These are phyloP conservation scores for Populus davidiana DNA, from an alignment of 345 rosid genomes.

Conservation along the genomic window DNA sequence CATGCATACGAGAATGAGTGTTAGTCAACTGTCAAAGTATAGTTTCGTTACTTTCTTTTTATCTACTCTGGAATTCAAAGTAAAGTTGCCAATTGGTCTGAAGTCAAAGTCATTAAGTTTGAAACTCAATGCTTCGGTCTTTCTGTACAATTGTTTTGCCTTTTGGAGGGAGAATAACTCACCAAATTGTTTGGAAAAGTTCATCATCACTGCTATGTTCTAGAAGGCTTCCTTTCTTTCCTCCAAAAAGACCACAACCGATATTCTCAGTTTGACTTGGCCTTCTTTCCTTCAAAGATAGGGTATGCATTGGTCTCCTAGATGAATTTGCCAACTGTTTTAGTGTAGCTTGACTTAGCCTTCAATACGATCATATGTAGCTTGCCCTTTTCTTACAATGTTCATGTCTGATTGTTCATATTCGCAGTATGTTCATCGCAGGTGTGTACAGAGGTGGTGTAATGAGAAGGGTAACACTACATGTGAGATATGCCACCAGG, in stretches of 20 bases:
- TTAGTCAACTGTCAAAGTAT: not conserved
- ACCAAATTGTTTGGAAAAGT: not conserved
- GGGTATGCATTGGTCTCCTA: no score
- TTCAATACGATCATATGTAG: not conserved
- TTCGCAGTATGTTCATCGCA: slow-evolving; percentile 35
- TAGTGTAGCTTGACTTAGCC: slow-evolving; percentile 3
- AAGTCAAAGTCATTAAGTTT: slow-evolving; percentile 4
- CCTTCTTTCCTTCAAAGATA: not conserved
- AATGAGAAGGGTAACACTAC: slow-evolving; percentile 33
- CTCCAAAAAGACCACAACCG: not conserved
- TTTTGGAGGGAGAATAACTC: no score
- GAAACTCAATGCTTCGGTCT: not conserved
- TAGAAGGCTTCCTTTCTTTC: not conserved
- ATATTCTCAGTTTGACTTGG: no score
- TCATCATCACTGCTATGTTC: not conserved
- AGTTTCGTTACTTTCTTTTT: not conserved
- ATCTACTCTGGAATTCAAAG: not conserved
- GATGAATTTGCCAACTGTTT: not conserved
- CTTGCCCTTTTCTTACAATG: not conserved
- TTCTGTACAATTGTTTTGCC: not conserved
- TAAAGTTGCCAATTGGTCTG: not conserved
- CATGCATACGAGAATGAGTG: not conserved
- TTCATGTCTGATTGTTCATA: slow-evolving; percentile 10
- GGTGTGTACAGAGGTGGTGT: slow-evolving; percentile 36
- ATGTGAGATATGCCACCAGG: slow-evolving; percentile 37